Conservation (phyloP, 2,329 filamentous ascomycete species). For the Penicillium hesseltinei region DNA sequence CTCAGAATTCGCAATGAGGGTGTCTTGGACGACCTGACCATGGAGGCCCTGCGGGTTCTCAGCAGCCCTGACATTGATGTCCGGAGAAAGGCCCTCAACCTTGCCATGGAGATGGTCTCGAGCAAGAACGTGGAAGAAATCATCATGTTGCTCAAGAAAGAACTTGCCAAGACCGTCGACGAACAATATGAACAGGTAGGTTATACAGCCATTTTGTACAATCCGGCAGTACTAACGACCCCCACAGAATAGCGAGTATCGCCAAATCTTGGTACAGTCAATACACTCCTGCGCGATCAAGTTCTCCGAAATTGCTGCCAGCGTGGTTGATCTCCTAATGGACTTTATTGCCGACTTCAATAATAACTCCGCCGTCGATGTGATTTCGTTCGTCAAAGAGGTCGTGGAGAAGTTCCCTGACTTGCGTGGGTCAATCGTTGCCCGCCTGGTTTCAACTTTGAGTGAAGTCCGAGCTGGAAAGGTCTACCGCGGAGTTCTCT, state of each 20-base stretch:
- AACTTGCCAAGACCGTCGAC: slow-evolving; percentile 94
- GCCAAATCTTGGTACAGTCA: slow-evolving; percentile 90
- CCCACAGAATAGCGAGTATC: slow-evolving; percentile 76
- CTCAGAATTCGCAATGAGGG: slow-evolving; percentile 84
- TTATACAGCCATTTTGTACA: background rate
- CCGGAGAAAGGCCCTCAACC: slow-evolving; percentile 80
- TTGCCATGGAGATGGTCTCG: slow-evolving; percentile 95
- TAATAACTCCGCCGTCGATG: slow-evolving; percentile 92
- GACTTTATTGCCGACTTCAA: slow-evolving; percentile 99
- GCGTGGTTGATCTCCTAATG: slow-evolving; percentile 95
- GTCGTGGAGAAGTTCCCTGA: slow-evolving; percentile 97
- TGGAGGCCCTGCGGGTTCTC: slow-evolving; percentile 94
- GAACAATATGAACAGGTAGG: slow-evolving; percentile 90
- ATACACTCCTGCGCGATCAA: slow-evolving; percentile 99
- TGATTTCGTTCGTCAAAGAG: slow-evolving; percentile 98
- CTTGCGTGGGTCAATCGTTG: slow-evolving; percentile 80
- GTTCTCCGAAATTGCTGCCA: slow-evolving; percentile 96
- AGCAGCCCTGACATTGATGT: slow-evolving; percentile 96
- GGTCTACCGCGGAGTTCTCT: slow-evolving; percentile 92
- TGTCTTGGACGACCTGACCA: slow-evolving; percentile 86
- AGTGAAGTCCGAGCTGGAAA: slow-evolving; percentile 94
- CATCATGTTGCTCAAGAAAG: slow-evolving; percentile 92
- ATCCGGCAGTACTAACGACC: slow-evolving; percentile 20
- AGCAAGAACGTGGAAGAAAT: slow-evolving; percentile 99
- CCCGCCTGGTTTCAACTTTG: slow-evolving; percentile 83